Evolutionary conservation across 1,284 basidiomycete genomes (phyloP).

Genomic region (Cryptococcus jaspeensis): DNA sequence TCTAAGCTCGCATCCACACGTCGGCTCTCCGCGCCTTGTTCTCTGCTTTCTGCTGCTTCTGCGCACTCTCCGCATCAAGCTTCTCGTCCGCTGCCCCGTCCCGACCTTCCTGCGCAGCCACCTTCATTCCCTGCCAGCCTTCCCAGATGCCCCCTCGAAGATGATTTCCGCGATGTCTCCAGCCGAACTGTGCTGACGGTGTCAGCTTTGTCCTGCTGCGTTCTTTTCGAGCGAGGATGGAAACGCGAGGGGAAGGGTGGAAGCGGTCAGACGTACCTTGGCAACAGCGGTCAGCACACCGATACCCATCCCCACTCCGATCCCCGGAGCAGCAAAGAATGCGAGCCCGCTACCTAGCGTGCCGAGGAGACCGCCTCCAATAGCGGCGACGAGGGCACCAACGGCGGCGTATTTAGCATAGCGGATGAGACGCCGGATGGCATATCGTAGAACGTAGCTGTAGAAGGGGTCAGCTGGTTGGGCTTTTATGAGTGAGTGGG

Average conservation of each 20-base stretch:
- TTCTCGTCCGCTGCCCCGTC: conserved; percentile 41
- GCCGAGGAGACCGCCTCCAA: conserved; percentile 45
- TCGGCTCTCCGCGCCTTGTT: conserved; percentile 24
- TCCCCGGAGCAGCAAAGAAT: conserved; percentile 48
- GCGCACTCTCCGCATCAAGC: conserved; percentile 26
- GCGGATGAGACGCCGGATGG: conserved; percentile 45
- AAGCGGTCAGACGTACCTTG: conserved; percentile 31
- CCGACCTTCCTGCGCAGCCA: conserved; percentile 31
- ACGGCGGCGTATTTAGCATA: conserved; percentile 51
- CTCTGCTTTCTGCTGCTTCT: conserved; percentile 18
- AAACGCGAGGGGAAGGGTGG: background rate
- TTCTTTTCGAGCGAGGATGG: background rate
- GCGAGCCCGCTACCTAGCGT: conserved; percentile 44
- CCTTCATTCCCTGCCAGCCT: conserved; percentile 29
- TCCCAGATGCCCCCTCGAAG: conserved; percentile 38
- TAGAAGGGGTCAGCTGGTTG: background rate
- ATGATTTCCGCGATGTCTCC: conserved; percentile 44
- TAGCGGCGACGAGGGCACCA: conserved; percentile 39
- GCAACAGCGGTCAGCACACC: conserved; percentile 40
- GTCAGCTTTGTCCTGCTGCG: background rate
- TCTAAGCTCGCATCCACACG: conserved; percentile 27
- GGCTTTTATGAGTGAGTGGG: background rate
- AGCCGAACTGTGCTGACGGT: conserved; percentile 34
- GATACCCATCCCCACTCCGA: conserved; percentile 41
- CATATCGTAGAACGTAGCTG: conserved; percentile 50